phyloP scores from a whole-genome alignment of 257 asterid genomes.

The Thymus quinquecostatus region DNA sequence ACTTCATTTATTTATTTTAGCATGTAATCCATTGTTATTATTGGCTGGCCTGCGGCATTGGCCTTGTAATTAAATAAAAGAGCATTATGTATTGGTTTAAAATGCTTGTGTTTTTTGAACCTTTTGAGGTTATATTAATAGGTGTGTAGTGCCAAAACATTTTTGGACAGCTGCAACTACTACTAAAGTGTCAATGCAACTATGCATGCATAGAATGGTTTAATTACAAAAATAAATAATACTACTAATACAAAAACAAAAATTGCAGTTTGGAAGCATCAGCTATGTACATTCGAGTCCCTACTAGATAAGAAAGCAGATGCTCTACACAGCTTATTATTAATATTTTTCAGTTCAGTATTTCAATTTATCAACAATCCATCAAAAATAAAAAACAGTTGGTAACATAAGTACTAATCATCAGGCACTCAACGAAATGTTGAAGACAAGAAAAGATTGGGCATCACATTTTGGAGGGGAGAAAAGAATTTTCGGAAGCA shows the following conservation, averaged over 20 bases:
- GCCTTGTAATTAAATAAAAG: background rate
- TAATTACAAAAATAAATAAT: background rate
- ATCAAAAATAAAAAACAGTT: background rate
- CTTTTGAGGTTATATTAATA: background rate
- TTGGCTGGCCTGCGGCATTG: constrained; percentile 10
- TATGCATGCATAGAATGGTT: constrained; percentile 2
- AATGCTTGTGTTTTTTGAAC: background rate
- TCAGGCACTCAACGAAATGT: constrained; percentile 18
- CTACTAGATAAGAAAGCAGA: constrained; percentile 2
- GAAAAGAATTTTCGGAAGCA: background rate
- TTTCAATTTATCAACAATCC: constrained; percentile 9
- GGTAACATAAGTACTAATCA: constrained; percentile 7
- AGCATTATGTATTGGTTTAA: background rate
- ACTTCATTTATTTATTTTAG: background rate
- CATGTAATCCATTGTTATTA: background rate
- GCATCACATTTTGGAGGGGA: constrained; percentile 22
- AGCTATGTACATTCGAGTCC: background rate
- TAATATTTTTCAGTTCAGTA: background rate
- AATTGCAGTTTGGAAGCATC: constrained; percentile 11
- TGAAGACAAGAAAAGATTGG: constrained; percentile 3
- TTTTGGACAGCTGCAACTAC: background rate
- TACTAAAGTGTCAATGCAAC: constrained; percentile 3
- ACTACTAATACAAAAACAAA: background rate
- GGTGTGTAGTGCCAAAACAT: background rate
- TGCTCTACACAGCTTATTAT: constrained; percentile 7